These are phyloP conservation scores for Xylaria hypoxylon DNA, from an alignment of 2,329 filamentous ascomycete genomes.

Conservation along the genomic window DNA sequence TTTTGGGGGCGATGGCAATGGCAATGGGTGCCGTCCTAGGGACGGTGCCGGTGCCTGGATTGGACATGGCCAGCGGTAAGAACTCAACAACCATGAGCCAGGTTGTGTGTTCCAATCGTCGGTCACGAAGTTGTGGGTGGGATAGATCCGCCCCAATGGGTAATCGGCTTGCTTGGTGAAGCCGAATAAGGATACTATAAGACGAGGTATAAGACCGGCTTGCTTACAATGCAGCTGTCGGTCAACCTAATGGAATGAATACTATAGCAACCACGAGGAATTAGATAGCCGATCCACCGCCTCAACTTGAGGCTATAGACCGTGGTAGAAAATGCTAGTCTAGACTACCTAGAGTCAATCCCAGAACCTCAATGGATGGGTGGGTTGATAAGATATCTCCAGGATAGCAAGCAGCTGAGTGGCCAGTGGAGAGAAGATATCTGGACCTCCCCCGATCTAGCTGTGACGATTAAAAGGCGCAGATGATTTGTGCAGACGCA, in stretches of 20 bases:
- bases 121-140: conserved; percentile 39
- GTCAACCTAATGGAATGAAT: conserved; percentile 18
- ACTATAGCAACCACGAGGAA: conserved; percentile 11
- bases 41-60: conserved; percentile 63
- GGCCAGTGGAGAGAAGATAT: conserved; percentile 20
- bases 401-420: conserved; percentile 25
- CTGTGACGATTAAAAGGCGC: conserved; percentile 15
- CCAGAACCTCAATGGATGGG: conserved; percentile 13
- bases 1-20: conserved; percentile 74
- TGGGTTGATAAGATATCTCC: conserved; percentile 33
- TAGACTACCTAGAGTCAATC: too few relatives aligned
- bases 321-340: conserved; percentile 19
- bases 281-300: conserved; percentile 30
- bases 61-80: conserved; percentile 61
- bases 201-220: conserved; percentile 25
- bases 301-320: conserved; percentile 30
- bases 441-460: conserved; percentile 4
- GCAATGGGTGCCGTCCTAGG: conserved; percentile 66
- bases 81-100: conserved; percentile 43
- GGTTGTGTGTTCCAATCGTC: conserved; percentile 27
- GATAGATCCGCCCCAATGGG: conserved; percentile 24
- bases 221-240: conserved; percentile 32
- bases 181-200: conserved; percentile 29
- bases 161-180: conserved; percentile 20
- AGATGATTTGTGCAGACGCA: conserved; percentile 24